Evolutionary conservation across 2,329 filamentous ascomycete genomes (phyloP).

Genomic region (Tympanopsis confertula): DNA sequence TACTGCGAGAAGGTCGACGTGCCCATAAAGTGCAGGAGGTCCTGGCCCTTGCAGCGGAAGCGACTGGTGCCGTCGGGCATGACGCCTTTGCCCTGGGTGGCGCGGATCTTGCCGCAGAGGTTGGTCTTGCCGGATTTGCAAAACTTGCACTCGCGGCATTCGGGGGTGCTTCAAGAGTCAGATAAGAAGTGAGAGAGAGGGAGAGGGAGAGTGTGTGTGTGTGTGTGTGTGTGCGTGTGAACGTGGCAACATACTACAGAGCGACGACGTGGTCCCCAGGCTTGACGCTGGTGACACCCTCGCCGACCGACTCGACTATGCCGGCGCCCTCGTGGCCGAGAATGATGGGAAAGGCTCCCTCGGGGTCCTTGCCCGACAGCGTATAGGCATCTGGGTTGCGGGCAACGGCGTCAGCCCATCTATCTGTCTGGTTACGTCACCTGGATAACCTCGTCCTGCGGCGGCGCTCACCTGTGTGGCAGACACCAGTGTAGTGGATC

Average conservation of each 20-base stretch:
- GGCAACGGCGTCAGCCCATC: slow-evolving; percentile 1
- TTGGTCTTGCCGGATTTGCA: slow-evolving; percentile 72
- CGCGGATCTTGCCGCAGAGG: slow-evolving; percentile 66
- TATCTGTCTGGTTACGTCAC: too few species aligned
- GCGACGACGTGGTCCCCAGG: slow-evolving; percentile 59
- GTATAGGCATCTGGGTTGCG: slow-evolving; percentile 48
- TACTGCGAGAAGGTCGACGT: slow-evolving; percentile 70
- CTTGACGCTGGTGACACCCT: slow-evolving; percentile 64
- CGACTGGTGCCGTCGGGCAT: slow-evolving; percentile 67
- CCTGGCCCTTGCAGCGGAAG: slow-evolving; percentile 64
- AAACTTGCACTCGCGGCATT: slow-evolving; percentile 70
- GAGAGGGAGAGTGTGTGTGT: too few species aligned
- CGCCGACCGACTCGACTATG: slow-evolving; percentile 59
- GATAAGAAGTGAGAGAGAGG: slow-evolving; percentile 1
- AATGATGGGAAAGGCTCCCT: slow-evolving; percentile 56
- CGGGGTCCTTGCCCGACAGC: slow-evolving; percentile 62
- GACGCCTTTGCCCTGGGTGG: slow-evolving; percentile 62
- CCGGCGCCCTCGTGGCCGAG: slow-evolving; percentile 57
- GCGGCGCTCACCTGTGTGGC: slow-evolving; percentile 55
- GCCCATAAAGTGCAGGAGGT: slow-evolving; percentile 69
- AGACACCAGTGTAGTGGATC: slow-evolving; percentile 68
- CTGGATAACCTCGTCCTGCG: too few species aligned
- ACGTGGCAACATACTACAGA: slow-evolving; percentile 36
- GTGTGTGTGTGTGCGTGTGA: neutral
- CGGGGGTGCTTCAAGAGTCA: slow-evolving; percentile 50